phyloP scores from a whole-genome alignment of 306 rosid genomes.

The Fragaria iinumae region DNA sequence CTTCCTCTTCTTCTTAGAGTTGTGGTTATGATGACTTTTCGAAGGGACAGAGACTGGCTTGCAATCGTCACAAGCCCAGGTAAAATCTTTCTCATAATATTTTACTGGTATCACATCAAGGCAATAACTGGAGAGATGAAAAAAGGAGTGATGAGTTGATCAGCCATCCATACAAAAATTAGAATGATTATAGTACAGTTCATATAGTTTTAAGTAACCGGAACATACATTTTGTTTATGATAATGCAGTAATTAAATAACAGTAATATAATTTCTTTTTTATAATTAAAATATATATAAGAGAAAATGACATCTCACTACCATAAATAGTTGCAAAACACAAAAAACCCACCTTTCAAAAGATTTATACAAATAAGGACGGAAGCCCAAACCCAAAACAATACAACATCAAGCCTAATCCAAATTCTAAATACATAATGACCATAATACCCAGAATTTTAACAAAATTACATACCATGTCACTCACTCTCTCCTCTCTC shows the following conservation, averaged over 20 bases:
- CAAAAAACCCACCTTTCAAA: no score
- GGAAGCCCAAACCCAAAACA: no score
- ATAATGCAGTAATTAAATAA: not conserved
- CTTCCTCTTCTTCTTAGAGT: constrained; percentile 10
- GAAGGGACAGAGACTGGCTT: constrained; percentile 20
- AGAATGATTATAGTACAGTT: not conserved
- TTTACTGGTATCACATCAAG: constrained; percentile 11
- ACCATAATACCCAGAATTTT: no score
- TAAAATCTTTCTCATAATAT: constrained; percentile 29
- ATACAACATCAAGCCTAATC: no score
- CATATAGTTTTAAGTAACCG: not conserved
- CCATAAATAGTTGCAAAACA: no score
- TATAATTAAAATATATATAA: not conserved
- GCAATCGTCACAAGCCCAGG: constrained; percentile 81
- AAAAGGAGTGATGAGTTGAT: not conserved
- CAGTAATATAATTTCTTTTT: not conserved
- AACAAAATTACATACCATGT: no score
- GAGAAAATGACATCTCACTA: no score
- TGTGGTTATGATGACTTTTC: not conserved
- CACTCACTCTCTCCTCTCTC: no score
- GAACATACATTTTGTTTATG: not conserved
- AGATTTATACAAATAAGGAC: no score
- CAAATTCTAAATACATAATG: no score
- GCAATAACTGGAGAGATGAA: constrained; percentile 13
- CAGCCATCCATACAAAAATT: not conserved